Conservation (phyloP, 2,329 filamentous ascomycete species). For the Cadophora malorum region DNA sequence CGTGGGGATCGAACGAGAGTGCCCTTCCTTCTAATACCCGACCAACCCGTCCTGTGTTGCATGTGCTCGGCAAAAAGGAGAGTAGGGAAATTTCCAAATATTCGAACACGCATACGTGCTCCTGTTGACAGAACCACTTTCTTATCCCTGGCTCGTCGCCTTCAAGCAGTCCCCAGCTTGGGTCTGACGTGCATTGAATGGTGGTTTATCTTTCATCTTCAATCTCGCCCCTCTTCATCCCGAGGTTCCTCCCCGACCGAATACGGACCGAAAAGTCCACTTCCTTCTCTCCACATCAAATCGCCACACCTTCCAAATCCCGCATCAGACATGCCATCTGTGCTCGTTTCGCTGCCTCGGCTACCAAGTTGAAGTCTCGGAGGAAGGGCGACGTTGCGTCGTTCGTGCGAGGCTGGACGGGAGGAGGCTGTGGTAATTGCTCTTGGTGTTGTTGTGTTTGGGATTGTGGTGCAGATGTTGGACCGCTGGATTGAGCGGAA, state of each 20-base stretch:
- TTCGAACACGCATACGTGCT: constrained; percentile 5
- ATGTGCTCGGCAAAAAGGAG: background rate
- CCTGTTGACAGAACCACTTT: background rate
- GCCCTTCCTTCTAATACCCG: background rate
- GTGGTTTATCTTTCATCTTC: background rate
- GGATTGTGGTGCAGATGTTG: constrained; percentile 35
- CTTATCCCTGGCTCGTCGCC: background rate
- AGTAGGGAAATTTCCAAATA: background rate
- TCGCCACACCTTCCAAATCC: constrained; percentile 69
- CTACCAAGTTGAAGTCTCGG: constrained; percentile 82
- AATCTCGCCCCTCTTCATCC: background rate
- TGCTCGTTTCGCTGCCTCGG: constrained; percentile 90
- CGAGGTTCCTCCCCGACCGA: constrained; percentile 11
- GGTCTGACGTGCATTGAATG: background rate
- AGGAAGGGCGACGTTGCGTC: constrained; percentile 69
- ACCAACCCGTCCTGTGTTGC: background rate
- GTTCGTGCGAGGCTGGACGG: constrained; percentile 46
- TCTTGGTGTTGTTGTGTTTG: constrained; percentile 21
- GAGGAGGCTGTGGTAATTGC: constrained; percentile 31
- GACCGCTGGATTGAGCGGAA: constrained; percentile 33
- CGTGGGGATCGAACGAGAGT: constrained; percentile 7
- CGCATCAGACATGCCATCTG: constrained; percentile 89
- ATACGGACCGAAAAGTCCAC: constrained; percentile 3
- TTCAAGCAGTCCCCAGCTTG: background rate
- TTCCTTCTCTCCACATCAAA: constrained; percentile 30